Evolutionary conservation across 2,329 filamentous ascomycete species (phyloP).

Genomic region (Erysiphe pulchra): DNA sequence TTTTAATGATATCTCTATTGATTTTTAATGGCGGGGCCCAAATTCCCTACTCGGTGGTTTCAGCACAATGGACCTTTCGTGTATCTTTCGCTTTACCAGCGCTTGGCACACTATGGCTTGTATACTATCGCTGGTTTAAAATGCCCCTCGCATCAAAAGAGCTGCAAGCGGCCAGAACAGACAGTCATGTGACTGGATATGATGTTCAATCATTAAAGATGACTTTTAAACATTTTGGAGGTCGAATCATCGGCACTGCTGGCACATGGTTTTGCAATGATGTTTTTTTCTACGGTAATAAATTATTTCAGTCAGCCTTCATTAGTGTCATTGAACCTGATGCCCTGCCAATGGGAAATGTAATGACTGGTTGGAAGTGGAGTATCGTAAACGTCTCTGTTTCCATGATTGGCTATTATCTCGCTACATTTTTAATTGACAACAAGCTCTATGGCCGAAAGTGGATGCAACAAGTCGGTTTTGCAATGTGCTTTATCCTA

Average conservation of each 20-base stretch:
- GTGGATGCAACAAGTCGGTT: conserved; percentile 87
- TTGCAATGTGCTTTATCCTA: conserved; percentile 78
- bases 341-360: conserved; percentile 24
- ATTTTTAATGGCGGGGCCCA: conserved; percentile 49
- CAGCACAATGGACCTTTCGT: conserved; percentile 76
- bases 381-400: conserved; percentile 80
- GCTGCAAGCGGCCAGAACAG: conserved; percentile 61
- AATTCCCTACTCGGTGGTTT: conserved; percentile 51
- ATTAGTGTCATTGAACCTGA: conserved; percentile 54
- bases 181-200: conserved; percentile 71
- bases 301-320: conserved; percentile 83
- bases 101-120: conserved; percentile 74
- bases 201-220: conserved; percentile 59
- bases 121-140: conserved; percentile 89
- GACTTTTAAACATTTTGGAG: conserved; percentile 63
- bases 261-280: conserved; percentile 91
- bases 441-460: conserved; percentile 70
- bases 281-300: conserved; percentile 98
- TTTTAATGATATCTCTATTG: conserved; percentile 65
- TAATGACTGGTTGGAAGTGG: conserved; percentile 79
- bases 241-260: conserved; percentile 64
- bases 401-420: conserved; percentile 68
- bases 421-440: conserved; percentile 27
- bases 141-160: conserved; percentile 76
- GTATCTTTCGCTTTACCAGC: conserved; percentile 81